Percentiles rank a stretch among this genome's conserved stretches.
These are phyloP conservation scores for Theileria parva DNA, from an alignment of 169 alveolate species.

Conservation along the genomic window DNA sequence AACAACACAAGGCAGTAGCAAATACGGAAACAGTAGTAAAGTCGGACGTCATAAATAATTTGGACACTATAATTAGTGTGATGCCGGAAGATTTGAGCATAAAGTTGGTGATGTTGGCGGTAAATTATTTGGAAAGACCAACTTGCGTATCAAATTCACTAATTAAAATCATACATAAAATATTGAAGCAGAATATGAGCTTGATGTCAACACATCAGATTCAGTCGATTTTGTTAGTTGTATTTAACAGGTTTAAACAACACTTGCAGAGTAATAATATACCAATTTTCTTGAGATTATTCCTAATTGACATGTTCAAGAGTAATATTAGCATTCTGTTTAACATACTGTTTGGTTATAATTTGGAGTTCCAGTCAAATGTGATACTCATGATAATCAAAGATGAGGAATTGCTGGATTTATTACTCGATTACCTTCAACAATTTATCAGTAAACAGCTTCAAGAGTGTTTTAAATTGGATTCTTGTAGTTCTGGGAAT, in stretches of 20 bases:
- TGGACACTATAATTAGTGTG: constrained; percentile 34
- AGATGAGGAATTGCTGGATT: constrained; percentile 9
- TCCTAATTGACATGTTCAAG: constrained; percentile 47
- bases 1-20: neutral
- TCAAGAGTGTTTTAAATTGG: neutral
- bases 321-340: constrained; percentile 41
- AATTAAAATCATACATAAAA: constrained; percentile 47
- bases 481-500: neutral
- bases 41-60: neutral
- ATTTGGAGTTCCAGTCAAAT: constrained; percentile 23
- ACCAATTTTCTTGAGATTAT: constrained; percentile 37
- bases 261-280: constrained; percentile 24
- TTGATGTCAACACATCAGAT: constrained; percentile 46
- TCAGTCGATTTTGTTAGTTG: constrained; percentile 44
- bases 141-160: constrained; percentile 46
- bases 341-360: constrained; percentile 37
- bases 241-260: constrained; percentile 33
- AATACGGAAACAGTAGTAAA: neutral
- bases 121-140: constrained; percentile 42
- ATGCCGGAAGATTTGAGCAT: constrained; percentile 52
- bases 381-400: constrained; percentile 26
- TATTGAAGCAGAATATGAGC: constrained; percentile 38
- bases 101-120: constrained; percentile 35
- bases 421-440: neutral
- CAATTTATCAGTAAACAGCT: neutral